Conservation (phyloP, 164 flowering plant species). For the Euptelea pleiosperma region DNA sequence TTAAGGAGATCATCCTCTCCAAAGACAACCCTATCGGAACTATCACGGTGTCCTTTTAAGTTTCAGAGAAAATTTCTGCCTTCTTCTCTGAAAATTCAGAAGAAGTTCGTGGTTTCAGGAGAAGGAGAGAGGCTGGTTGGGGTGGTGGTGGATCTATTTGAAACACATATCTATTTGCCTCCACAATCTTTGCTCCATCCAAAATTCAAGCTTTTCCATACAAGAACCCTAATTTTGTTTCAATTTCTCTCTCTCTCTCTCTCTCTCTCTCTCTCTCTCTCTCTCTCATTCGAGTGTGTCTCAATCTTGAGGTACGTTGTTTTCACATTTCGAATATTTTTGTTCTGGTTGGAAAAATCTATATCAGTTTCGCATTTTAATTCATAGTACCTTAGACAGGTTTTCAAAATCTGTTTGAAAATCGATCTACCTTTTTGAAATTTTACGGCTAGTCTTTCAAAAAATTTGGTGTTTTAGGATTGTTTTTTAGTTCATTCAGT, state of each 20-base stretch:
- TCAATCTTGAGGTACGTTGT: too few relatives aligned
- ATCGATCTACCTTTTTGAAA: conserved; percentile 1
- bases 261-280: neutral
- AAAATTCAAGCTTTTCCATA: conserved; percentile 2
- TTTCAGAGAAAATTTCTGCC: too few relatives aligned
- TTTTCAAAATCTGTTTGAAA: too few relatives aligned
- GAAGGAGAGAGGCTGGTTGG: neutral
- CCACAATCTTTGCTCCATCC: conserved; percentile 19
- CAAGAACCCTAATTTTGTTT: neutral
- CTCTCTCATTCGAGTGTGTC: too few relatives aligned
- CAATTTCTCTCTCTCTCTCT: neutral
- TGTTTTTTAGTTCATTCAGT: too few relatives aligned
- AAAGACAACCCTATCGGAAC: too few relatives aligned
- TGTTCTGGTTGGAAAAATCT: too few relatives aligned
- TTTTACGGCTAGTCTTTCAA: neutral
- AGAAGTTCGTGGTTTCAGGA: conserved; percentile 13
- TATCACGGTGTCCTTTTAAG: too few relatives aligned
- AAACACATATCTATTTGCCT: conserved; percentile 11
- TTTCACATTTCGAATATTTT: too few relatives aligned
- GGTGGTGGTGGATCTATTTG: conserved; percentile 14
- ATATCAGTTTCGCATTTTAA: neutral
- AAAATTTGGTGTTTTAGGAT: neutral
- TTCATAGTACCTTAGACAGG: neutral
- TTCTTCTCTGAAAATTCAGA: conserved; percentile 13
- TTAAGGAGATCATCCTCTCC: too few relatives aligned